phyloP scores from a whole-genome alignment of 2,329 filamentous ascomycete species.

The Fusarium equiseti region DNA sequence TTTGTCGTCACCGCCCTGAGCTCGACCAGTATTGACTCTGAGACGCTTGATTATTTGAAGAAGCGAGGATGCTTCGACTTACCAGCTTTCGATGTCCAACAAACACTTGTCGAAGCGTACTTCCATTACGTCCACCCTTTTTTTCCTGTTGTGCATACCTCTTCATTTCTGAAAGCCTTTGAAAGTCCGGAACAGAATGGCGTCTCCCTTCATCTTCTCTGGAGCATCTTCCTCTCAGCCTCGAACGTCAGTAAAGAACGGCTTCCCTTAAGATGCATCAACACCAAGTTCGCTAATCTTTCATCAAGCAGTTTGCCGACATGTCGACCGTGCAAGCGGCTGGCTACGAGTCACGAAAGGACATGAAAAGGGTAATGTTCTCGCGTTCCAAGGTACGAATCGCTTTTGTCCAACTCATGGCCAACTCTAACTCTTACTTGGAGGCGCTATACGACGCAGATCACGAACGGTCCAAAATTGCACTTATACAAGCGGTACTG shows the following conservation, averaged over 20 bases:
- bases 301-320: not conserved
- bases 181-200: conserved; percentile 20
- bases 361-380: conserved; percentile 29
- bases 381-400: conserved; percentile 24
- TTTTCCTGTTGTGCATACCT: conserved; percentile 40
- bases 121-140: conserved; percentile 47
- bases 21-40: not conserved
- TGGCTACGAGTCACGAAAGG: conserved; percentile 3
- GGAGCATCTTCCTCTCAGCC: conserved; percentile 50
- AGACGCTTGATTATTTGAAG: conserved; percentile 27
- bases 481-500: conserved; percentile 57
- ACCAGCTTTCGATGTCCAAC: conserved; percentile 27
- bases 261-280: not conserved
- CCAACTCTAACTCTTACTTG: not conserved
- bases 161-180: conserved; percentile 35
- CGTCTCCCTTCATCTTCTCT: conserved; percentile 40
- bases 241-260: not conserved
- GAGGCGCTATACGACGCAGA: conserved; percentile 48
- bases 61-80: conserved; percentile 32
- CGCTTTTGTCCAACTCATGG: not conserved
- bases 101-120: conserved; percentile 37
- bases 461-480: conserved; percentile 53
- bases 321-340: not conserved
- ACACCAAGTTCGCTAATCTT: not conserved
- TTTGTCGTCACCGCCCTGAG: not conserved